These are phyloP conservation scores for Schizophyllum amplum DNA, from an alignment of 1,284 basidiomycete species.

Conservation along the genomic window DNA sequence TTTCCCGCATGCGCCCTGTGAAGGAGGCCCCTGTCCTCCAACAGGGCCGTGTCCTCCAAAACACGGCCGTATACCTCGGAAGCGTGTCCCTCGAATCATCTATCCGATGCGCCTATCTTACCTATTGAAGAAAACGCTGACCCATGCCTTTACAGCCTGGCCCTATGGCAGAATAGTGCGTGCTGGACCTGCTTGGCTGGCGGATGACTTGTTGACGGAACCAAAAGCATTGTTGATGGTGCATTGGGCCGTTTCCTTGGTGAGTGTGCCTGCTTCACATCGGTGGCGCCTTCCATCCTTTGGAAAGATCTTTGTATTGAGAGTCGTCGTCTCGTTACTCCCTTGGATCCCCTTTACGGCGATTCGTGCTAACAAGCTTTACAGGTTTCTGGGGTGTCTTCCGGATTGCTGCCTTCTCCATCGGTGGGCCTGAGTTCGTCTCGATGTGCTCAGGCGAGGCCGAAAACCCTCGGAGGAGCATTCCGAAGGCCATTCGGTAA, in stretches of 20 bases:
- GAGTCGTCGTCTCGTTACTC: no score
- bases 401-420: conserved; percentile 39
- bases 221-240: conserved; percentile 5
- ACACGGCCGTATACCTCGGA: no score
- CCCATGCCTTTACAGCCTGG: no score
- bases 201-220: not conserved
- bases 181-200: not conserved
- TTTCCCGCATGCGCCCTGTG: not conserved
- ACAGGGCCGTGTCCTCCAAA: no score
- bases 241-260: conserved; percentile 12
- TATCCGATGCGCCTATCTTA: no score
- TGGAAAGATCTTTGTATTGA: no score
- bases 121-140: no score
- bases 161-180: conserved; percentile 11
- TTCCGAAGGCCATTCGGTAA: conserved; percentile 46
- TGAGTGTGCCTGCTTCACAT: no score
- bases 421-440: conserved; percentile 49
- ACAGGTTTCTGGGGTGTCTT: conserved; percentile 26
- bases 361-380: no score
- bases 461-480: conserved; percentile 35
- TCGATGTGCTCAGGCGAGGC: conserved; percentile 39
- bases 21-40: no score
- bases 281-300: no score
- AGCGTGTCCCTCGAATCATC: not conserved
- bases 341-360: no score